phyloP scores from a whole-genome alignment of 2,329 filamentous ascomycete species.

The Dactylellina parvicollis region DNA sequence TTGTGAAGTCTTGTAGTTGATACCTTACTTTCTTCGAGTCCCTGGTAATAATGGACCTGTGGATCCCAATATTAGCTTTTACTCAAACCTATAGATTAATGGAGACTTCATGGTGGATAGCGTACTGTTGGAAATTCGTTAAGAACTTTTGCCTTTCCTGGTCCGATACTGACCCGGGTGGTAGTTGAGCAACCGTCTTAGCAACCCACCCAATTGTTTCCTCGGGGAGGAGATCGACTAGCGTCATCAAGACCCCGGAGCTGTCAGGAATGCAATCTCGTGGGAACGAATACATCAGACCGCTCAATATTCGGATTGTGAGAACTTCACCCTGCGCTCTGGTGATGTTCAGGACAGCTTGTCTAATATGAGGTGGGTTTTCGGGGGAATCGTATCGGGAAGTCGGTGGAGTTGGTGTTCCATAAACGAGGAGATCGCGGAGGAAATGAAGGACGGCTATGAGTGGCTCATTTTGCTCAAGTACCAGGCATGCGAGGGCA shows the following conservation, averaged over 20 bases:
- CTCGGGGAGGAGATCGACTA: slow-evolving; percentile 86
- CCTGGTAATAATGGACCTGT: slow-evolving; percentile 55
- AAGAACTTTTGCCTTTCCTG: slow-evolving; percentile 83
- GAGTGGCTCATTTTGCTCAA: slow-evolving; percentile 91
- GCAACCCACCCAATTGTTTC: slow-evolving; percentile 85
- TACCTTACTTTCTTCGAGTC: slow-evolving; percentile 58
- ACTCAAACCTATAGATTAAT: neutral
- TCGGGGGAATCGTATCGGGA: slow-evolving; percentile 69
- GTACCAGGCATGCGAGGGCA: slow-evolving; percentile 81
- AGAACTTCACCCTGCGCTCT: slow-evolving; percentile 76
- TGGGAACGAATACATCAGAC: slow-evolving; percentile 99
- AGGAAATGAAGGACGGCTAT: slow-evolving; percentile 92
- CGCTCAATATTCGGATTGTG: slow-evolving; percentile 88
- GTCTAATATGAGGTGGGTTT: slow-evolving; percentile 75
- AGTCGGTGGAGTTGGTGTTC: slow-evolving; percentile 71
- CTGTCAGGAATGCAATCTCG: slow-evolving; percentile 94
- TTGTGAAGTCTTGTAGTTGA: slow-evolving; percentile 90
- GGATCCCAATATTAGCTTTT: slow-evolving; percentile 1
- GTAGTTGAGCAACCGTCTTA: slow-evolving; percentile 82
- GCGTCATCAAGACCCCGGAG: slow-evolving; percentile 85
- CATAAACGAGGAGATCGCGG: slow-evolving; percentile 89
- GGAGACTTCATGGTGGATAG: slow-evolving; percentile 15
- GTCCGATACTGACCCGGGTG: slow-evolving; percentile 80
- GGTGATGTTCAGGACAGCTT: slow-evolving; percentile 77
- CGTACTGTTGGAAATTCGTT: slow-evolving; percentile 75